A percentile compares a stretch with the other conserved stretches of the same genome.
These are phyloP conservation scores for Eucalyptus marginata DNA, from an alignment of 345 rosid species.

Conservation along the genomic window DNA sequence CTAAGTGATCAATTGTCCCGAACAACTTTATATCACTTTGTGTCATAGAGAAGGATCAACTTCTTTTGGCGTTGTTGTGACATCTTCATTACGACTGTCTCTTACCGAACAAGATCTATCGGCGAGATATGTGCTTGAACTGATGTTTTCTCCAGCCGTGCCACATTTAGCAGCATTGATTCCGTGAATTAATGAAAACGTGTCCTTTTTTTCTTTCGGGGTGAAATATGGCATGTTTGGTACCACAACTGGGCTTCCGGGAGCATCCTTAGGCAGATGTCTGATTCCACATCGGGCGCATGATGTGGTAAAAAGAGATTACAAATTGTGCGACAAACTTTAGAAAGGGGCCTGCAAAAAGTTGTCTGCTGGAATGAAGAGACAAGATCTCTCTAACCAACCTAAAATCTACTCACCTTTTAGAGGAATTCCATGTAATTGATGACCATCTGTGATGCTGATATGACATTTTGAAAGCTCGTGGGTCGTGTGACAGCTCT, in stretches of 20 bases:
- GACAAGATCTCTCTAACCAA: fast-evolving
- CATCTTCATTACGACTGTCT: neutral
- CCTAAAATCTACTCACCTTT: neutral
- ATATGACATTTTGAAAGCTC: neutral
- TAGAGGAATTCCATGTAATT: neutral
- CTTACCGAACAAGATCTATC: neutral
- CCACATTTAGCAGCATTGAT: neutral
- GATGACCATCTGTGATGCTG: neutral
- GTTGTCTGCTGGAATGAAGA: neutral
- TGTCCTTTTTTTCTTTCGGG: neutral
- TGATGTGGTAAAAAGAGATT: neutral
- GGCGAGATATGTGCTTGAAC: neutral
- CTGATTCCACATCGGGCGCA: neutral
- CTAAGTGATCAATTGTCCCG: neutral
- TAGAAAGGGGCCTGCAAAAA: neutral
- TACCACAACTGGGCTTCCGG: neutral
- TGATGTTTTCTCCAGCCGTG: neutral
- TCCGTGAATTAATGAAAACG: neutral
- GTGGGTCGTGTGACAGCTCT: neutral
- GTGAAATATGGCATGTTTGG: neutral
- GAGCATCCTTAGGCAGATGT: neutral
- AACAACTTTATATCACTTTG: neutral
- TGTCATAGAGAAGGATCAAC: neutral
- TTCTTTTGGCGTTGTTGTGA: neutral
- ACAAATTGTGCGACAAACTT: neutral